Evolutionary conservation across 2,329 filamentous ascomycete genomes (phyloP), one percentile per base, ranked within the genome.

Genomic region (Parascedosporium putredinis): DNA sequence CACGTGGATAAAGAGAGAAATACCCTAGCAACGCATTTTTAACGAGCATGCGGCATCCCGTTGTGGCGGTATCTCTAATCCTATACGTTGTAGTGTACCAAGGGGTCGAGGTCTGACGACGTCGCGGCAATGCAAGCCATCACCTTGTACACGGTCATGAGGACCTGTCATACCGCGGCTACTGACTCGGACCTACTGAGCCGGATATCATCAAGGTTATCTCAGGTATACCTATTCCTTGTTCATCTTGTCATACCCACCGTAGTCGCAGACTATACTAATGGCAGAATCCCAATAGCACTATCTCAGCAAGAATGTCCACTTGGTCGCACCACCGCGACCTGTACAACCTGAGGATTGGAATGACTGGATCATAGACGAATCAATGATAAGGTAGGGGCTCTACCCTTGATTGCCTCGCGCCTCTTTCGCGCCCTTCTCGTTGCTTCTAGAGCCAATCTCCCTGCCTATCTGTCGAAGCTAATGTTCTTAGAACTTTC

Each of bases 71-170:
- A n/a, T n/a, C n/a, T n/a, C n/a, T n/a, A n/a, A n/a, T n/a, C n/a
- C n/a, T n/a, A n/a, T n/a, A n/a, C n/a, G n/a, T n/a, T n/a, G 18
- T 36, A 47, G 45, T 16, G 16, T 8, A 34, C 20, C 6, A 47
- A 20, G 18, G 16, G 27, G 14, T 23, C 16, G 10, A 16, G 16
- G 4, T 27, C 29, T 5, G 45, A 36, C 2, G 45, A 47, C 29
- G 27, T 47, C 8, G 45, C 45, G 8, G 45, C 27, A 16, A 18
- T 47, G 45, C 45, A 47, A 29, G 16, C 45, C 10, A 31, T 47
- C 8, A 14, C 31, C 16, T 12, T 47, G 7, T 47, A 20, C 25
- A 7, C 45, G 4, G 45, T 22, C n/a, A 36, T 47, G 45, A 18
- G 29, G 16, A 18, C 12, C 5, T 47, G 36, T 29, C 27, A 31